A percentile compares a stretch with the other conserved stretches of the same genome.
phyloP scores from a whole-genome alignment of 2,329 filamentous ascomycete genomes.

The Diaporthe eres region DNA sequence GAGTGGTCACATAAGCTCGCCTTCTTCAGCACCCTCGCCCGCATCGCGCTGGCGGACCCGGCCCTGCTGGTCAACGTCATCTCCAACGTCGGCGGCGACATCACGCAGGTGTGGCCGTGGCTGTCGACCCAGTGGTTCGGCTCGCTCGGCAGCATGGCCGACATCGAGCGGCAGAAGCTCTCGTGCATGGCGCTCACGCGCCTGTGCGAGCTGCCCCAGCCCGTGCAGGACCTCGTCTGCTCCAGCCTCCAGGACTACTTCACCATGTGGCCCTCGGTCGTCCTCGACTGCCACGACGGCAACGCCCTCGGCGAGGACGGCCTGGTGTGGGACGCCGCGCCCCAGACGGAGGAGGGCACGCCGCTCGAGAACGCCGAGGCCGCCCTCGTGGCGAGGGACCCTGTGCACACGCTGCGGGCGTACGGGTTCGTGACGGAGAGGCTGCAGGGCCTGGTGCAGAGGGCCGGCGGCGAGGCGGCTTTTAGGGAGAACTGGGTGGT shows the following conservation, averaged over 20 bases:
- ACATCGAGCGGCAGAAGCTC: slow-evolving; percentile 77
- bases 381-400: slow-evolving; percentile 70
- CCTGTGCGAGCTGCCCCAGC: slow-evolving; percentile 74
- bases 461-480: slow-evolving; percentile 72
- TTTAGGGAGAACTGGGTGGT: slow-evolving; percentile 79
- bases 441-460: slow-evolving; percentile 70
- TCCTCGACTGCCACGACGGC: slow-evolving; percentile 76
- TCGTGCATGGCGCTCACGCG: slow-evolving; percentile 81
- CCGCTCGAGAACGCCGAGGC: slow-evolving; percentile 68
- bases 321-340: slow-evolving; percentile 60
- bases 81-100: slow-evolving; percentile 53
- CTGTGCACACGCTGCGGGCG: slow-evolving; percentile 76
- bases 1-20: slow-evolving; percentile 59
- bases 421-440: slow-evolving; percentile 75
- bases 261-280: slow-evolving; percentile 79
- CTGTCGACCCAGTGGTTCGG: slow-evolving; percentile 76
- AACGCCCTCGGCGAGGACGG: slow-evolving; percentile 65
- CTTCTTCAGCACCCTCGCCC: slow-evolving; percentile 86
- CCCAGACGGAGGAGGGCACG: slow-evolving; percentile 67
- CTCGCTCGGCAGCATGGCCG: slow-evolving; percentile 77
- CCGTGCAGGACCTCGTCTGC: slow-evolving; percentile 71
- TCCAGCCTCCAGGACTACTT: slow-evolving; percentile 79
- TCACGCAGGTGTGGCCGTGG: slow-evolving; percentile 72
- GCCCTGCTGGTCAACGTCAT: slow-evolving; percentile 74
- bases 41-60: slow-evolving; percentile 82